phyloP scores from a whole-genome alignment of 2,329 filamentous ascomycete species.

The Lomentospora prolificans region DNA sequence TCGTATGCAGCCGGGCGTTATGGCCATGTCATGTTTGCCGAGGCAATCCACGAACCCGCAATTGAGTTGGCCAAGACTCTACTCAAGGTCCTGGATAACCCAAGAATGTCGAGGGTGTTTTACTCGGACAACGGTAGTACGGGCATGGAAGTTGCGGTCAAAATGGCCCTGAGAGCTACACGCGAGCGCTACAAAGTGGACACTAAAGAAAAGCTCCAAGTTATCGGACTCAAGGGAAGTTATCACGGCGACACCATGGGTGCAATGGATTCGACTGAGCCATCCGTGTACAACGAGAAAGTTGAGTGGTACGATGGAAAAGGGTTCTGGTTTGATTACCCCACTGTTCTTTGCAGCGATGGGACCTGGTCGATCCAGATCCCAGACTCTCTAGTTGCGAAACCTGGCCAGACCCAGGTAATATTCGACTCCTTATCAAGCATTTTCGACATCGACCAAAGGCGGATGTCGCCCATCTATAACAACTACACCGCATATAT shows the following conservation, averaged over 20 bases:
- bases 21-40: constrained; percentile 82
- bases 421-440: constrained; percentile 37
- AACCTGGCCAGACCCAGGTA: constrained; percentile 29
- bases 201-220: constrained; percentile 46
- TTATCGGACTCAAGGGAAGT: constrained; percentile 67
- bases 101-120: constrained; percentile 60
- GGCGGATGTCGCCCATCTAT: constrained; percentile 34
- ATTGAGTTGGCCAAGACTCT: constrained; percentile 58
- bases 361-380: constrained; percentile 58
- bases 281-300: constrained; percentile 67
- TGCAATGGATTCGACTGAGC: constrained; percentile 77
- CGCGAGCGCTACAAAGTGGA: constrained; percentile 58
- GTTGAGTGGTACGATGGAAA: constrained; percentile 78
- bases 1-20: constrained; percentile 76
- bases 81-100: constrained; percentile 47
- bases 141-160: constrained; percentile 72
- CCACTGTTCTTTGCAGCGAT: constrained; percentile 54
- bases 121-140: constrained; percentile 81
- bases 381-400: constrained; percentile 35
- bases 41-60: constrained; percentile 69
- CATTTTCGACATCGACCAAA: constrained; percentile 49
- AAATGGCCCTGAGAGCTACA: constrained; percentile 70
- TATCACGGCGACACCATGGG: constrained; percentile 87
- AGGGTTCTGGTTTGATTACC: constrained; percentile 75
- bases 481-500: constrained; percentile 53